These are phyloP conservation scores for Lactarius sp. DNA, from an alignment of 768 basidiomycete genomes.

Conservation along the genomic window DNA sequence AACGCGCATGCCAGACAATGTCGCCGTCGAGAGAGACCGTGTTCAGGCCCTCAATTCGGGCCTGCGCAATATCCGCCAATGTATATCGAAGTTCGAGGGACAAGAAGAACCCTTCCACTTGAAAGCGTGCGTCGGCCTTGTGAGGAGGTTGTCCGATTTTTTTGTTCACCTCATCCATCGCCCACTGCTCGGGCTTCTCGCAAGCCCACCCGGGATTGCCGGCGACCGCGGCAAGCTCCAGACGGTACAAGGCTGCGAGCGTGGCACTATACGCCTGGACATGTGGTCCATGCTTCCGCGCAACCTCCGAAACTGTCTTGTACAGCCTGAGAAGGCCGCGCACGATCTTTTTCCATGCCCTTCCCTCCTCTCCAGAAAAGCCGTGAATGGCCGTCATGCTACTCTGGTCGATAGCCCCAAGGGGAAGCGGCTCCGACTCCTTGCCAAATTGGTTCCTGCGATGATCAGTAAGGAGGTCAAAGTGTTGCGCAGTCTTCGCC, in stretches of 20 bases:
- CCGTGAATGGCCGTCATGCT: constrained; percentile 25
- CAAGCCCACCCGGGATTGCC: constrained; percentile 19
- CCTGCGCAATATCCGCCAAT: constrained; percentile 31
- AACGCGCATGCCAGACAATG: constrained; percentile 10
- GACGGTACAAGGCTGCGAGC: constrained; percentile 30
- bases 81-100: constrained; percentile 34
- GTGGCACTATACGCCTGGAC: constrained; percentile 33
- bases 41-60: constrained; percentile 22
- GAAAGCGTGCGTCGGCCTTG: constrained; percentile 32
- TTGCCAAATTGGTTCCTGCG: constrained; percentile 1
- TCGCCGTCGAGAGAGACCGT: constrained; percentile 1
- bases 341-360: constrained; percentile 27
- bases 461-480: background rate
- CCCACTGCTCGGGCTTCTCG: constrained; percentile 27
- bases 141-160: constrained; percentile 34
- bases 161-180: constrained; percentile 28
- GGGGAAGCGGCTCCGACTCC: constrained; percentile 23
- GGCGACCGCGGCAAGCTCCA: constrained; percentile 27
- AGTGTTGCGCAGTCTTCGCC: background rate
- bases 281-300: constrained; percentile 31
- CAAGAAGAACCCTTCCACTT: constrained; percentile 33
- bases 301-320: constrained; percentile 25
- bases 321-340: constrained; percentile 28
- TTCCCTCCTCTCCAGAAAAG: constrained; percentile 22
- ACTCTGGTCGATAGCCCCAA: background rate